These are phyloP conservation scores for Vaccinium vitisidaea DNA, from an alignment of 148 eudicot species.

Conservation along the genomic window DNA sequence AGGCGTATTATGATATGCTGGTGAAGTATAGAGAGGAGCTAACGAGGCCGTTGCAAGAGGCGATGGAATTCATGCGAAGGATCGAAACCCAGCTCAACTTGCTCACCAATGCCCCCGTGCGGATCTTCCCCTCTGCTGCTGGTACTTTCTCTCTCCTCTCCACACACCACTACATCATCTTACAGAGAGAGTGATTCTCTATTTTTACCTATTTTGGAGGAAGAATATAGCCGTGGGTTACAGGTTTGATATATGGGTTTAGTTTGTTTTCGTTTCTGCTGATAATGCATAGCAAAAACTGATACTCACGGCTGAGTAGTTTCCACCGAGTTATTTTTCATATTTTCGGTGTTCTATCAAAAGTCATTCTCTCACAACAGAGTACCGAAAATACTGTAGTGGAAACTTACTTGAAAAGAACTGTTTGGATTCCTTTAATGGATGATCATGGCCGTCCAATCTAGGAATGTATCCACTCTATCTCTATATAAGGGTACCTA, in stretches of 20 bases:
- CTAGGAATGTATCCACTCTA: background rate
- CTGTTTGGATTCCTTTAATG: too few relatives aligned
- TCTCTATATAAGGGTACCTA: background rate
- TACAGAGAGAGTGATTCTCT: background rate
- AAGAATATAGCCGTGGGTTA: background rate
- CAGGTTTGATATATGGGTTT: slow-evolving; percentile 5
- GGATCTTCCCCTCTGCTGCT: slow-evolving; percentile 42
- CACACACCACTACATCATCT: background rate
- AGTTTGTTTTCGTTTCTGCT: background rate
- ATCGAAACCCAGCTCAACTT: slow-evolving; percentile 77
- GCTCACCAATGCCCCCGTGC: slow-evolving; percentile 51
- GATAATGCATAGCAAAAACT: slow-evolving; percentile 1
- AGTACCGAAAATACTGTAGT: too few relatives aligned
- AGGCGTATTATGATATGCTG: slow-evolving; percentile 93
- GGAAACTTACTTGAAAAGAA: too few relatives aligned
- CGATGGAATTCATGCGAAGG: slow-evolving; percentile 87
- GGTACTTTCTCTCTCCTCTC: slow-evolving; percentile 38
- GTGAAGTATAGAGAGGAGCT: slow-evolving; percentile 84
- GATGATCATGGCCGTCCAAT: too few relatives aligned
- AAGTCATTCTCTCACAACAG: too few relatives aligned
- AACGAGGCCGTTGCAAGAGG: slow-evolving; percentile 86
- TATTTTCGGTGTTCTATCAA: too few relatives aligned
- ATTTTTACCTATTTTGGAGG: background rate
- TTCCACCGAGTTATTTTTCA: too few relatives aligned
- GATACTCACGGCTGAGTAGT: slow-evolving; percentile 8